Base-by-base conservation (phyloP, 2,329 filamentous ascomycete genomes). In the Xylogone sp. region DNA sequence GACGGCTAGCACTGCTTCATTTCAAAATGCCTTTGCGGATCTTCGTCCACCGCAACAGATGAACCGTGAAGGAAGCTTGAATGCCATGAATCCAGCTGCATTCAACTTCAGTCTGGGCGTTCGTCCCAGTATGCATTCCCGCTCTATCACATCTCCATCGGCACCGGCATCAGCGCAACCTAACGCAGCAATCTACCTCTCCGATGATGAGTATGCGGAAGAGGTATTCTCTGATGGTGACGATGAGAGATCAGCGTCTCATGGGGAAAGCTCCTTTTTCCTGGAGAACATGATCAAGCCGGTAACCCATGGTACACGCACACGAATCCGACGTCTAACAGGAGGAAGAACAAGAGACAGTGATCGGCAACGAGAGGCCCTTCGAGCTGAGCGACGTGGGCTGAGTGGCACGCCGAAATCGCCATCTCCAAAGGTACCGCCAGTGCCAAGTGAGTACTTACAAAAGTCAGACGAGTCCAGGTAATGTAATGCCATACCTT, bases 11-110 rank as follows among this genome's bases (percentile, higher is more conserved):
- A 81, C 84, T 1, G 80, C 81, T 0, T 88, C 86, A 0, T 94
- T 97, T 68, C 90, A 96, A 60, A 95, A 92, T 62, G 90, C 90
- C 3, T 93, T 97, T 61, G 82, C 85, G 1, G 93, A 97, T 62
- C 77, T 75, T 45, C 76, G 81, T 22, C 74, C 86, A 21, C 78
- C 83, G 1, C 78, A 82, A 3, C 71, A 71, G 44, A 77, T 79
- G 66, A 78, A 79, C 12, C 82, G 84, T 19, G 84, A 83, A 13
- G 75, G 76, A 20, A 82, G 78, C 58, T 71, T 56, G 39, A 84
- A 84, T 58, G 76, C 79, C 2, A 83, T 86, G 82, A 83, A 77
- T 50, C 82, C 83, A 0, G 82, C 75, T 7, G 81, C 81, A 21
- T 78, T 86, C 70, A 76, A 71, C 55, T 62, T 71, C 3, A 43